phyloP scores from a whole-genome alignment of 805 yeast species.

The Kodamaea jinghongensis region DNA sequence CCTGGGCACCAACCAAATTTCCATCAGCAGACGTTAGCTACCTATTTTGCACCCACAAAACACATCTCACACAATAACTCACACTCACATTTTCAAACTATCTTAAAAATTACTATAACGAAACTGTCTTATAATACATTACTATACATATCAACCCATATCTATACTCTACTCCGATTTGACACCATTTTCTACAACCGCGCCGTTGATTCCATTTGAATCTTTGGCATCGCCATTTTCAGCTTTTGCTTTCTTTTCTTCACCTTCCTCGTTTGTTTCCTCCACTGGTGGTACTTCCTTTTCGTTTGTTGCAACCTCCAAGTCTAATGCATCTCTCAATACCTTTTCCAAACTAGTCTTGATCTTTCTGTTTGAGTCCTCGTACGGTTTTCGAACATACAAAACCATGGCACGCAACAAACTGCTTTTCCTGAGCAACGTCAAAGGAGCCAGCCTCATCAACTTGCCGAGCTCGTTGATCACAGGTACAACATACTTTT shows the following conservation, averaged over 20 bases:
- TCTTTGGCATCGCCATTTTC: not conserved
- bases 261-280: conserved; percentile 7
- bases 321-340: conserved; percentile 15
- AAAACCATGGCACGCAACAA: conserved; percentile 31
- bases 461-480: conserved; percentile 17
- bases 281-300: too few relatives aligned
- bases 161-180: not conserved
- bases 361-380: conserved; percentile 17
- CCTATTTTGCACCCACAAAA: too few relatives aligned
- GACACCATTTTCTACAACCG: not conserved
- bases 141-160: too few relatives aligned
- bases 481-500: conserved; percentile 14
- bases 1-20: too few relatives aligned
- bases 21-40: too few relatives aligned
- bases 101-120: too few relatives aligned
- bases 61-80: too few relatives aligned
- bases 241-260: conserved; percentile 6
- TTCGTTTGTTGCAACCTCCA: conserved; percentile 9
- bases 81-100: too few relatives aligned
- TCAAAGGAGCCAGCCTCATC: conserved; percentile 22
- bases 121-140: too few relatives aligned
- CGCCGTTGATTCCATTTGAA: not conserved
- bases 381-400: conserved; percentile 27
- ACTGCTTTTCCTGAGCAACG: conserved; percentile 29
- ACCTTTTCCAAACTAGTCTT: conserved; percentile 19